phyloP scores from a whole-genome alignment of 2,329 filamentous ascomycete species.

The Microcyclosporella mali region DNA sequence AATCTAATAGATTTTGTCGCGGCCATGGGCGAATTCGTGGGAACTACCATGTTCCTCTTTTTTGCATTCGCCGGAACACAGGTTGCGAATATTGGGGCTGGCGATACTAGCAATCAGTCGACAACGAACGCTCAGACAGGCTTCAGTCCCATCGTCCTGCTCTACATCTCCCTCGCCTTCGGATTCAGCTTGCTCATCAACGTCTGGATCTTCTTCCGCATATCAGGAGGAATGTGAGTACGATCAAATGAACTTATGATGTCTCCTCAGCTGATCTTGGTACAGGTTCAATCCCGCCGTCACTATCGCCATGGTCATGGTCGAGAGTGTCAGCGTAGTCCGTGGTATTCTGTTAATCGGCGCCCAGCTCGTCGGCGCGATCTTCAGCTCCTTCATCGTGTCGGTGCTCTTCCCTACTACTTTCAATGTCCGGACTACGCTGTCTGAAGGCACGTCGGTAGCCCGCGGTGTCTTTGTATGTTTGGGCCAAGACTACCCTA shows the following conservation, averaged over 20 bases:
- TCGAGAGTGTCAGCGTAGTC: conserved; percentile 32
- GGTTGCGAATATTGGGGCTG: conserved; percentile 36
- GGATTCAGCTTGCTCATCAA: conserved; percentile 39
- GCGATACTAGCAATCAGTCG: conserved; percentile 13
- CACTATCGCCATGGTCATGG: conserved; percentile 27
- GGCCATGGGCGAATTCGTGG: conserved; percentile 38
- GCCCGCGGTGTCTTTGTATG: conserved; percentile 34
- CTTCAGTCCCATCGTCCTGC: conserved; percentile 30
- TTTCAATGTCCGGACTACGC: conserved; percentile 32
- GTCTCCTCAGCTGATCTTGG: background rate
- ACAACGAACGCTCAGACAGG: conserved; percentile 25
- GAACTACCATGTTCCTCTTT: conserved; percentile 43
- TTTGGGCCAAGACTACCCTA: background rate
- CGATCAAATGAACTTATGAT: background rate
- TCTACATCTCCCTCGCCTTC: conserved; percentile 37
- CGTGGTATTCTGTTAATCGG: conserved; percentile 32
- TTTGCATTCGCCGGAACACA: conserved; percentile 42
- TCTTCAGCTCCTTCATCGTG: conserved; percentile 33
- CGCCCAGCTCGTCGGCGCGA: conserved; percentile 34
- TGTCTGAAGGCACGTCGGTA: conserved; percentile 32
- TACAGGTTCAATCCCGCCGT: conserved; percentile 33
- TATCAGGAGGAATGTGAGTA: conserved; percentile 30
- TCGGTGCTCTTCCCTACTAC: conserved; percentile 34
- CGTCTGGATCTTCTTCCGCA: conserved; percentile 37
- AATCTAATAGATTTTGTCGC: conserved; percentile 25